Percentiles rank a stretch among this genome's conserved stretches.
Evolutionary conservation across 345 rosid genomes (phyloP).

Genomic region (Bruguiera sexangula): DNA sequence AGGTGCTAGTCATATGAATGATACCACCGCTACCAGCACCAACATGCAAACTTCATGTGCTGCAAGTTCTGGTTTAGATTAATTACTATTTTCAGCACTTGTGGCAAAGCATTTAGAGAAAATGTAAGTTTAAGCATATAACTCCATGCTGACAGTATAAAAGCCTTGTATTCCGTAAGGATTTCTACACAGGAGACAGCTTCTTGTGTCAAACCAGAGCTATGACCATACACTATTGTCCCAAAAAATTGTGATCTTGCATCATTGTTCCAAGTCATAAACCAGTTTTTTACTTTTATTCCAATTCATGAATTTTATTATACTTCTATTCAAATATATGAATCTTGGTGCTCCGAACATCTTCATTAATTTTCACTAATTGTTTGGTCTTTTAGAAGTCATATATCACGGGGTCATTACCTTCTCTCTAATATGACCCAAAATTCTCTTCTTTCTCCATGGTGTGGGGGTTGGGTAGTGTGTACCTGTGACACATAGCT

Average conservation of each 20-base stretch:
- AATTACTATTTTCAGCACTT: slow-evolving; percentile 17
- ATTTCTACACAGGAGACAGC: neutral
- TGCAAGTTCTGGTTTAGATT: slow-evolving; percentile 50
- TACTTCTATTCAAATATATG: no score
- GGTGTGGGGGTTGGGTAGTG: no score
- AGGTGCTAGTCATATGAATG: slow-evolving; percentile 31
- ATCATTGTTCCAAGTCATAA: no score
- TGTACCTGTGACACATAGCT: no score
- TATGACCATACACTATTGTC: neutral
- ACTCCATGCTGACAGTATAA: neutral
- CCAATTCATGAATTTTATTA: no score
- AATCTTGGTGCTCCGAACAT: no score
- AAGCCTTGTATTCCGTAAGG: neutral
- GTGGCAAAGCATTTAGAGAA: slow-evolving; percentile 18
- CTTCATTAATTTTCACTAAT: no score
- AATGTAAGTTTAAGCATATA: slow-evolving; percentile 12
- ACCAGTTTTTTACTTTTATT: no score
- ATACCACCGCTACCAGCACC: slow-evolving; percentile 11
- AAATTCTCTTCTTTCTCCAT: no score
- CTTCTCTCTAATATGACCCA: no score
- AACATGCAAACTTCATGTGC: slow-evolving; percentile 39
- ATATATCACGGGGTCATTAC: no score
- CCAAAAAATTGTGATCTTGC: neutral
- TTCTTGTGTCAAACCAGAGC: neutral
- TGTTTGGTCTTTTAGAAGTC: no score